These are phyloP conservation scores for Polyporus tsugae DNA, from an alignment of 1,284 basidiomycete species.

Conservation along the genomic window DNA sequence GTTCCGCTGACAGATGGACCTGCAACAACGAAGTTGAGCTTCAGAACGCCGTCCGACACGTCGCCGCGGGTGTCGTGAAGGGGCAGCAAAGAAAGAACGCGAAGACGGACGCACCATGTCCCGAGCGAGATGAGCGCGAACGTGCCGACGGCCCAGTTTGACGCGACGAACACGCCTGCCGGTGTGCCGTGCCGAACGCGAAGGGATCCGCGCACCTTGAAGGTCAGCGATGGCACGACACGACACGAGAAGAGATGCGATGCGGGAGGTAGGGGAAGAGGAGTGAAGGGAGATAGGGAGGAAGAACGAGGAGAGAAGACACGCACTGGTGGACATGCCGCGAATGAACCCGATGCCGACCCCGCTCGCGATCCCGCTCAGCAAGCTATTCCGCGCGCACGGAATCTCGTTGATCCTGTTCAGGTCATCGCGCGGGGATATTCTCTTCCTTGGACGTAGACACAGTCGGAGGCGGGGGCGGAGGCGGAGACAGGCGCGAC, in stretches of 20 bases:
- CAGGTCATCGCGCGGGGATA: constrained; percentile 55
- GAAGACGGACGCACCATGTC: constrained; percentile 46
- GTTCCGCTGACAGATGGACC: constrained; percentile 70
- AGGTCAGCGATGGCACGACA: not conserved
- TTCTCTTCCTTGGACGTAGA: constrained; percentile 51
- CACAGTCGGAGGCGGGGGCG: not conserved
- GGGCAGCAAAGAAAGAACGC: not conserved
- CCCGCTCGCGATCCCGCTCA: constrained; percentile 63
- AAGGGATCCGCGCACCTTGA: not conserved
- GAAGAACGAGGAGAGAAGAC: not conserved
- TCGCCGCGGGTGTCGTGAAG: not conserved
- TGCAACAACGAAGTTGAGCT: constrained; percentile 10
- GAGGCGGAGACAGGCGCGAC: not conserved
- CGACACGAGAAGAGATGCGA: not conserved
- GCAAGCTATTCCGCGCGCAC: constrained; percentile 61
- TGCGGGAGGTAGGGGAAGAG: not conserved
- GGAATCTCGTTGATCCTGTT: constrained; percentile 64
- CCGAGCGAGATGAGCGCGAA: constrained; percentile 60
- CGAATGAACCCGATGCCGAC: constrained; percentile 66
- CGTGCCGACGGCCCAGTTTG: constrained; percentile 64
- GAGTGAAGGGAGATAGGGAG: not conserved
- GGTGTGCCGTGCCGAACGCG: constrained; percentile 1
- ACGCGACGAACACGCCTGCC: constrained; percentile 54
- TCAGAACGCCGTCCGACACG: constrained; percentile 19
- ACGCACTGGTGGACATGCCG: constrained; percentile 58